Conservation (phyloP, 768 basidiomycete genomes). For the Mycena floridula region DNA sequence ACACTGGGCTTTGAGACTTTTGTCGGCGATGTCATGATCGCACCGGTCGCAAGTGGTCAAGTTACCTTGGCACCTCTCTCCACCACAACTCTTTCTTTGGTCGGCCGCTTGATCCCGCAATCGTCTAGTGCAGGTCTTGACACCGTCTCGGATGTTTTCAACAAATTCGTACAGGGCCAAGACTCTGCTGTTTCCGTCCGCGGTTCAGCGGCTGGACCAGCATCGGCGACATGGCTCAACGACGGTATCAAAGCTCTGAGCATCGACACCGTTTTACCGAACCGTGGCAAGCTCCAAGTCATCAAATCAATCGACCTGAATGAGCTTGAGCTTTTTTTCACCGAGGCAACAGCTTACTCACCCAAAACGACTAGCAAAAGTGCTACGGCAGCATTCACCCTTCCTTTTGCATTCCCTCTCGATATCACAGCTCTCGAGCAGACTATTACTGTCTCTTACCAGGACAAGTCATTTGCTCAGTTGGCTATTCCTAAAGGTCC, state of each 20-base stretch:
- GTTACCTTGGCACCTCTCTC: slow-evolving; percentile 52
- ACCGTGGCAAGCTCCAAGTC: slow-evolving; percentile 52
- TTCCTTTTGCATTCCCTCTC: slow-evolving; percentile 67
- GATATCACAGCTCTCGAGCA: slow-evolving; percentile 59
- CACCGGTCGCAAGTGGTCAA: slow-evolving; percentile 44
- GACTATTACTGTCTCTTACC: slow-evolving; percentile 46
- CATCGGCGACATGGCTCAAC: slow-evolving; percentile 67
- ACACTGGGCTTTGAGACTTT: slow-evolving; percentile 58
- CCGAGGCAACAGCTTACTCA: slow-evolving; percentile 45
- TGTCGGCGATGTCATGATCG: slow-evolving; percentile 47
- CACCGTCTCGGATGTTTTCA: slow-evolving; percentile 60
- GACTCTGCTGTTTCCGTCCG: slow-evolving; percentile 54
- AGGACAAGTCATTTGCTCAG: slow-evolving; percentile 52
- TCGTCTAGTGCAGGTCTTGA: slow-evolving; percentile 42
- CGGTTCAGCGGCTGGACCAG: slow-evolving; percentile 52
- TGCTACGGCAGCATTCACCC: slow-evolving; percentile 56
- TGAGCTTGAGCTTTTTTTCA: slow-evolving; percentile 54
- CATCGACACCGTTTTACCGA: slow-evolving; percentile 55
- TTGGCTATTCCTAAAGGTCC: slow-evolving; percentile 53
- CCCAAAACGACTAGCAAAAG: slow-evolving; percentile 54
- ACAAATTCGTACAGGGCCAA: slow-evolving; percentile 63
- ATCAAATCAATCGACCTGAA: slow-evolving; percentile 62
- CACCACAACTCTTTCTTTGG: slow-evolving; percentile 45
- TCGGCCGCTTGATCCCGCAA: slow-evolving; percentile 64
- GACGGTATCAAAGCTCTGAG: slow-evolving; percentile 60